A percentile compares a stretch with the other conserved stretches of the same genome.
Evolutionary conservation across 1,284 basidiomycete species (phyloP).

Genomic region (Golubevia sp.): DNA sequence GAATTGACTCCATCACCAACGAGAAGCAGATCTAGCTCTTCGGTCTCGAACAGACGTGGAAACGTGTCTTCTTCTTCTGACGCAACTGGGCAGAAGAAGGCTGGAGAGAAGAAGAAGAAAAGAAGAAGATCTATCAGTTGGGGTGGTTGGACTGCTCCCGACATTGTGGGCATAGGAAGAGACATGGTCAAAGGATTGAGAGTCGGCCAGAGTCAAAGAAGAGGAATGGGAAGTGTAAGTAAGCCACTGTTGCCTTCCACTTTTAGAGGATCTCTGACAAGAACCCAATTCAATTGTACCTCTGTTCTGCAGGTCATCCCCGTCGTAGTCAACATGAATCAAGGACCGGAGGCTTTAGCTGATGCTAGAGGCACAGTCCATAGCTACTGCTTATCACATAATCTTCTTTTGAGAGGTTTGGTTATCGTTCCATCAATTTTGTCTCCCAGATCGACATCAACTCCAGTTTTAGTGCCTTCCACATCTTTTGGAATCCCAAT

Average conservation of each 20-base stretch:
- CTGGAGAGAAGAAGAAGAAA: neutral
- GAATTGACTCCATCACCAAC: neutral
- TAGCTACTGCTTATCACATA: constrained; percentile 31
- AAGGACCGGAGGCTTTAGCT: constrained; percentile 21
- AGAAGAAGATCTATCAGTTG: constrained; percentile 11
- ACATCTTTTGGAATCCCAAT: too few species aligned
- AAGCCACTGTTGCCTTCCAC: too few species aligned
- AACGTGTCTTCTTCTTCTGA: neutral
- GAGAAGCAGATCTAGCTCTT: neutral
- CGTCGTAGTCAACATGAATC: constrained; percentile 28
- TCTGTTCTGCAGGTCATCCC: constrained; percentile 17
- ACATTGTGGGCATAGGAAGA: constrained; percentile 29
- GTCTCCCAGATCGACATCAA: constrained; percentile 5
- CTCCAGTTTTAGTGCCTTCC: too few species aligned
- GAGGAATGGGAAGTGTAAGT: constrained; percentile 18
- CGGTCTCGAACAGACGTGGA: neutral
- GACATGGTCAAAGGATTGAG: constrained; percentile 45
- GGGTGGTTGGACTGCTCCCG: constrained; percentile 31
- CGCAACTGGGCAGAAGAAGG: neutral
- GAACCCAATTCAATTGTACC: neutral
- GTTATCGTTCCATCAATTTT: constrained; percentile 31
- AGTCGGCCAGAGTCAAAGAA: constrained; percentile 17
- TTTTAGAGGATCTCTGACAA: too few species aligned
- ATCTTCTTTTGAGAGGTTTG: constrained; percentile 28
- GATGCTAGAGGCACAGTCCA: constrained; percentile 35